phyloP scores from a whole-genome alignment of 2,329 filamentous ascomycete genomes.

The Blastomyces gilchristii region DNA sequence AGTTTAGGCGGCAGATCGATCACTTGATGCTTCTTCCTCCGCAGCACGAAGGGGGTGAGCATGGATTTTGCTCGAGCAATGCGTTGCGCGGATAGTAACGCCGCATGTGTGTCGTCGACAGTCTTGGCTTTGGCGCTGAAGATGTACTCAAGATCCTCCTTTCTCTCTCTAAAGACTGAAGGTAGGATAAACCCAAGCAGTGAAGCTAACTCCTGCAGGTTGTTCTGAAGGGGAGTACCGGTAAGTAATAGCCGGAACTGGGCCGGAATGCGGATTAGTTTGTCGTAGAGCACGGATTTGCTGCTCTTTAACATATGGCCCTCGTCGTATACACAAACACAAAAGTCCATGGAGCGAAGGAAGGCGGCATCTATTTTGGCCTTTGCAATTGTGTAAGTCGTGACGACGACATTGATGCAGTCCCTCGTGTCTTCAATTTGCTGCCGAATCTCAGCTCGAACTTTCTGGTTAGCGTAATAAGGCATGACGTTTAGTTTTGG shows the following conservation, averaged over 20 bases:
- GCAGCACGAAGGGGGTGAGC: slow-evolving; percentile 87
- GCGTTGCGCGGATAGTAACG: slow-evolving; percentile 74
- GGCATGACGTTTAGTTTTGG: slow-evolving; percentile 61
- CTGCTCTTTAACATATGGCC: slow-evolving; percentile 89
- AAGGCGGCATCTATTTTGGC: slow-evolving; percentile 53
- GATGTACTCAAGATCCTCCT: slow-evolving; percentile 70
- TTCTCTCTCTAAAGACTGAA: slow-evolving; percentile 62
- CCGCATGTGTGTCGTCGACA: slow-evolving; percentile 60
- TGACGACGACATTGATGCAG: slow-evolving; percentile 60
- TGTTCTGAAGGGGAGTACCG: slow-evolving; percentile 93
- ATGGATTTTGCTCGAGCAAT: slow-evolving; percentile 82
- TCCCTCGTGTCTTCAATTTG: slow-evolving; percentile 53
- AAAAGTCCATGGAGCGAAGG: slow-evolving; percentile 49
- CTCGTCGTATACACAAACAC: slow-evolving; percentile 72
- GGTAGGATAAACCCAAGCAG: slow-evolving; percentile 93
- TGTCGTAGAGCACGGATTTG: slow-evolving; percentile 68
- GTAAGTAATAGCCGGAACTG: slow-evolving; percentile 79
- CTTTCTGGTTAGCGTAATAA: slow-evolving; percentile 60
- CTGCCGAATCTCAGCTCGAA: slow-evolving; percentile 58
- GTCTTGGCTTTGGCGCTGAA: slow-evolving; percentile 89
- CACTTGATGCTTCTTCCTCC: slow-evolving; percentile 87
- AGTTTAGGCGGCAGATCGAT: slow-evolving; percentile 76
- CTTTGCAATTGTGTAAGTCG: slow-evolving; percentile 59
- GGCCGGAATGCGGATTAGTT: slow-evolving; percentile 65
- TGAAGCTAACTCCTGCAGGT: slow-evolving; percentile 81